Evolutionary conservation across 495 filamentous ascomycete species (phyloP).

Genomic region (Penicillium macrosclerotiorum): DNA sequence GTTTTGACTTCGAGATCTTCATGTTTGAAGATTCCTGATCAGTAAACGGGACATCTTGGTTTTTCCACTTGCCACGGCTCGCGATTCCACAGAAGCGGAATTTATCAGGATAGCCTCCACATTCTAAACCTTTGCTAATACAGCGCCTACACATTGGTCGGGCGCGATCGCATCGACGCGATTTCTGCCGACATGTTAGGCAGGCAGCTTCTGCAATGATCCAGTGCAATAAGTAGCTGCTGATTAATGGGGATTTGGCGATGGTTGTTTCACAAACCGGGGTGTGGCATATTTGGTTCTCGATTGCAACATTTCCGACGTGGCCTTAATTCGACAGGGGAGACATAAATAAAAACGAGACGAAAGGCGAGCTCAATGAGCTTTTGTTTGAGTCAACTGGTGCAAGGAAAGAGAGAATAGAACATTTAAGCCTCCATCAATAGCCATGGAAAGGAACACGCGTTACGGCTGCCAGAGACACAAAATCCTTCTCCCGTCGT

Average conservation of each 20-base stretch:
- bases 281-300: not conserved
- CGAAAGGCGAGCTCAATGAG: no score
- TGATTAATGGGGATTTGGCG: no score
- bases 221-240: not conserved
- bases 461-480: no score
- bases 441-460: no score
- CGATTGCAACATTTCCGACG: no score
- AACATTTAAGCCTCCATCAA: no score
- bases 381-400: not conserved
- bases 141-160: constrained; percentile 20
- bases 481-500: no score
- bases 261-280: not conserved
- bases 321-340: no score
- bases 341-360: no score
- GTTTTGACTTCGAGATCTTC: not conserved
- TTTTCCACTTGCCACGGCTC: constrained; percentile 39
- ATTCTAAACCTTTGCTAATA: constrained; percentile 21
- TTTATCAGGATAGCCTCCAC: constrained; percentile 40
- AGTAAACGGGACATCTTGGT: constrained; percentile 6
- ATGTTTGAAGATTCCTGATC: not conserved
- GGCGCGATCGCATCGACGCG: constrained; percentile 22
- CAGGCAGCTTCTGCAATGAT: constrained; percentile 15
- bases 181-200: constrained; percentile 22
- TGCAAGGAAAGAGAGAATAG: no score
- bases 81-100: constrained; percentile 40